Evolutionary conservation across 108 stramenopile species (phyloP).

Genomic region (Fragilariopsis cylindrus): DNA sequence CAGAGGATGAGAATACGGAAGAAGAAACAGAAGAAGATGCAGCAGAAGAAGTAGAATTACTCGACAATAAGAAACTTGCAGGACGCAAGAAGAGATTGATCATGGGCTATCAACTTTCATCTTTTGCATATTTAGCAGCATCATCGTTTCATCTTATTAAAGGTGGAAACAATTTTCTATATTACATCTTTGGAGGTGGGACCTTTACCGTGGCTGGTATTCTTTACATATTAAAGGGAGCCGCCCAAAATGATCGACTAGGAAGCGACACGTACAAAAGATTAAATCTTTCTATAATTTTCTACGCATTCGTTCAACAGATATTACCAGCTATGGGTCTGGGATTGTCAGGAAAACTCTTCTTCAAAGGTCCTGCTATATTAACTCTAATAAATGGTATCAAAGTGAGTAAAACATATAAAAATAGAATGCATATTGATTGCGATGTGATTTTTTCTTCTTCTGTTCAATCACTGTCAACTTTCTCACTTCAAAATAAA

Average conservation of each 20-base stretch:
- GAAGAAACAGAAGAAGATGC: constrained; percentile 5
- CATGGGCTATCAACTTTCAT: constrained; percentile 42
- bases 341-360: background rate
- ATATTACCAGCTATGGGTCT: background rate
- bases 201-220: constrained; percentile 38
- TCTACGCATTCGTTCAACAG: constrained; percentile 28
- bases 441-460: background rate
- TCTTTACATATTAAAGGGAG: constrained; percentile 46
- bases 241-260: constrained; percentile 54
- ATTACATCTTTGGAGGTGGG: constrained; percentile 24
- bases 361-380: constrained; percentile 17
- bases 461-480: background rate
- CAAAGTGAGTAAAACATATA: background rate
- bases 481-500: constrained; percentile 17
- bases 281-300: constrained; percentile 44
- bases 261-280: constrained; percentile 72
- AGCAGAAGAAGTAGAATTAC: background rate
- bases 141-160: constrained; percentile 3
- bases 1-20: background rate
- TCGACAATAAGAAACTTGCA: constrained; percentile 16
- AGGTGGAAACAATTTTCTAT: constrained; percentile 11
- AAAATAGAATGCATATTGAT: too few species aligned
- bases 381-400: constrained; percentile 20
- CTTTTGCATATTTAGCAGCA: constrained; percentile 9
- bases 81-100: constrained; percentile 50